These are phyloP conservation scores for Aspergillus sp. DNA, from an alignment of 2,329 filamentous ascomycete genomes.

Conservation along the genomic window DNA sequence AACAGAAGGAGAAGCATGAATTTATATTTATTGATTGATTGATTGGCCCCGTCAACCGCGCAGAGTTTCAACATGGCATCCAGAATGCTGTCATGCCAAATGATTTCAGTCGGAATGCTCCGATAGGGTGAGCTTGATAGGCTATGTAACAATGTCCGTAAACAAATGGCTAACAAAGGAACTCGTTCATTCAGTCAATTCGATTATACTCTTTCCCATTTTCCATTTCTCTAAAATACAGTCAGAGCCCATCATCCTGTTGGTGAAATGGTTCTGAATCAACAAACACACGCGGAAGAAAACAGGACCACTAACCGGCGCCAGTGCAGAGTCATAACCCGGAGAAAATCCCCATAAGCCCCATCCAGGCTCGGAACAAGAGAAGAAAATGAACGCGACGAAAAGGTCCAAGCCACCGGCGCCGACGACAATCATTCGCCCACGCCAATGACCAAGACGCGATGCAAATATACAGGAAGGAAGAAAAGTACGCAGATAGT, in stretches of 20 bases:
- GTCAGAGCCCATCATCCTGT: background rate
- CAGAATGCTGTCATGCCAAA: background rate
- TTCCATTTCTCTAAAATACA: background rate
- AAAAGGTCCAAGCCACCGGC: constrained; percentile 17
- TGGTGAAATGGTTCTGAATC: too few species aligned
- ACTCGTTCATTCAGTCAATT: background rate
- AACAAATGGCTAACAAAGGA: background rate
- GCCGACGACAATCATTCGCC: constrained; percentile 16
- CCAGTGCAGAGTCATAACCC: constrained; percentile 1
- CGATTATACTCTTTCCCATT: background rate
- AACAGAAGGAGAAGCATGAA: too few species aligned
- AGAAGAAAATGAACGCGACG: constrained; percentile 6
- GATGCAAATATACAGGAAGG: constrained; percentile 28
- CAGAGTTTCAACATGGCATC: background rate
- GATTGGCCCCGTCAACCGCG: background rate
- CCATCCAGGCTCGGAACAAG: constrained; percentile 2
- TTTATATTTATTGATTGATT: background rate
- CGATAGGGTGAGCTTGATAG: too few species aligned
- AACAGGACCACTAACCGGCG: constrained; percentile 1
- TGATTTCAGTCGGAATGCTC: background rate
- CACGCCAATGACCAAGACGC: constrained; percentile 19
- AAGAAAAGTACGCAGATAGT: constrained; percentile 12
- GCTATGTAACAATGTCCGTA: too few species aligned
- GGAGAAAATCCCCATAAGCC: constrained; percentile 1
- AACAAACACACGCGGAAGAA: background rate